Evolutionary conservation across 768 basidiomycete species (phyloP).

Genomic region (Lentinula guzmanii): DNA sequence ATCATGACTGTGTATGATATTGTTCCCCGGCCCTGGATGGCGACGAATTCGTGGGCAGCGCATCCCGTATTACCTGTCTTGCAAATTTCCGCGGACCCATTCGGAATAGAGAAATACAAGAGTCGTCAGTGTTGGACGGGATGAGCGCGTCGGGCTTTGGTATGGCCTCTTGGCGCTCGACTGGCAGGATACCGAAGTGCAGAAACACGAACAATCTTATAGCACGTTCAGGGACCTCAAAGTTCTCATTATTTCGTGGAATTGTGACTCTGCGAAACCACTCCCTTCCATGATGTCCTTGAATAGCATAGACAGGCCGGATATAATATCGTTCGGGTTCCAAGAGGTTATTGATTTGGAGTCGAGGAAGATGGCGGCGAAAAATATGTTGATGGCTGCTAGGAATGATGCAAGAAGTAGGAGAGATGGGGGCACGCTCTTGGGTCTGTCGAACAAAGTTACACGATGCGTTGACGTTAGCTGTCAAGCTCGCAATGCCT

Average conservation of each 20-base stretch:
- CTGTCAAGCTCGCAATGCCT: slow-evolving; percentile 72
- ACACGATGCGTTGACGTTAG: slow-evolving; percentile 69
- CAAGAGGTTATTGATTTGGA: slow-evolving; percentile 98
- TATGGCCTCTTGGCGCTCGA: slow-evolving; percentile 82
- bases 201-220: slow-evolving; percentile 42
- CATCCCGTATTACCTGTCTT: slow-evolving; percentile 58
- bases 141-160: slow-evolving; percentile 75
- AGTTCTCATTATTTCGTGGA: slow-evolving; percentile 85
- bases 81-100: slow-evolving; percentile 63
- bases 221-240: slow-evolving; percentile 75
- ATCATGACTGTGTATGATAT: slow-evolving; percentile 80
- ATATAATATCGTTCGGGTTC: slow-evolving; percentile 90
- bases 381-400: slow-evolving; percentile 82
- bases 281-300: slow-evolving; percentile 74
- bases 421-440: background rate
- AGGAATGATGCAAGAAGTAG: slow-evolving; percentile 55
- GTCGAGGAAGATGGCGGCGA: slow-evolving; percentile 85
- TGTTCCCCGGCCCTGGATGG: slow-evolving; percentile 67
- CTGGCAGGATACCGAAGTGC: slow-evolving; percentile 42
- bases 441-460: slow-evolving; percentile 70
- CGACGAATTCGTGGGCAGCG: slow-evolving; percentile 85
- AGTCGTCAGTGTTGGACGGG: slow-evolving; percentile 71
- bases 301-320: slow-evolving; percentile 66
- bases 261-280: slow-evolving; percentile 82
- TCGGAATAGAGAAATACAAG: slow-evolving; percentile 61